phyloP scores from a whole-genome alignment of 2,329 filamentous ascomycete species.

The Ilyonectria mors-panacis region DNA sequence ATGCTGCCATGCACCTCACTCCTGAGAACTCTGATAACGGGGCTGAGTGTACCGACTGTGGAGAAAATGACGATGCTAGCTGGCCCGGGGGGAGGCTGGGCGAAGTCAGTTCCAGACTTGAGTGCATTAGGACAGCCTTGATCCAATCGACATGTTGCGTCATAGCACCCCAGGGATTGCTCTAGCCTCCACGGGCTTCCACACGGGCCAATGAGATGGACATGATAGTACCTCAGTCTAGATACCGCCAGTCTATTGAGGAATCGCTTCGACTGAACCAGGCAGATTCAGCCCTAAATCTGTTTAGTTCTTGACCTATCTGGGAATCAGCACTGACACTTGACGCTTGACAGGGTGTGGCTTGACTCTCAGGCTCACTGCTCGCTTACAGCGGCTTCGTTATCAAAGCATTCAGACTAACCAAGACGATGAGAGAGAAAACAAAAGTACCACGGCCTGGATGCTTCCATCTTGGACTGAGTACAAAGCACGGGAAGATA shows the following conservation, averaged over 20 bases:
- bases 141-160: constrained; percentile 2
- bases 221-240: neutral
- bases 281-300: neutral
- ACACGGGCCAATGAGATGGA: neutral
- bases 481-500: too few relatives aligned
- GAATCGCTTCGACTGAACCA: neutral
- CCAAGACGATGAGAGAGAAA: too few relatives aligned
- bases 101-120: neutral
- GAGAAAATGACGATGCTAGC: too few relatives aligned
- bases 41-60: too few relatives aligned
- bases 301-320: neutral
- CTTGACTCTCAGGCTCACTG: too few relatives aligned
- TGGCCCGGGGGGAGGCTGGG: neutral
- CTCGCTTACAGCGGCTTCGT: too few relatives aligned
- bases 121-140: neutral
- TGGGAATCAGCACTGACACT: neutral
- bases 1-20: neutral
- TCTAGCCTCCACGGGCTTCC: neutral
- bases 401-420: too few relatives aligned
- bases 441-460: too few relatives aligned
- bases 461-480: too few relatives aligned
- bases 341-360: too few relatives aligned
- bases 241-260: neutral
- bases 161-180: neutral
- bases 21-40: too few relatives aligned